Evolutionary conservation across 805 yeast genomes (phyloP).

Genomic region (Lachancea meyersii): DNA sequence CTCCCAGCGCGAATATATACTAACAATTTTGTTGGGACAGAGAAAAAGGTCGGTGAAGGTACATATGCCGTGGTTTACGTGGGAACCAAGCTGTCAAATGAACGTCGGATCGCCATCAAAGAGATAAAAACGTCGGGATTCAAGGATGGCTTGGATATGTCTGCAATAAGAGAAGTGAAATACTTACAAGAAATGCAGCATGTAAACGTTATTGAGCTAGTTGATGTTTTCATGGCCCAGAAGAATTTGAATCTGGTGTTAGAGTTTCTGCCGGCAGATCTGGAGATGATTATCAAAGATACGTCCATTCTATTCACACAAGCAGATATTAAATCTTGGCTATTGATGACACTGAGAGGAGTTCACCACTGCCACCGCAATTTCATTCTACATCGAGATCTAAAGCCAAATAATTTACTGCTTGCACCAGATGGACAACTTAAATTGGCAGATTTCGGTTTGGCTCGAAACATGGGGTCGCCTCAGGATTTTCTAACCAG

Average conservation of each 20-base stretch:
- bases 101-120: conserved; percentile 77
- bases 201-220: conserved; percentile 74
- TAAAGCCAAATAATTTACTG: conserved; percentile 86
- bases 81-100: conserved; percentile 48
- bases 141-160: conserved; percentile 96
- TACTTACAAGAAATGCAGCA: conserved; percentile 77
- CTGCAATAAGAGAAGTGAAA: conserved; percentile 90
- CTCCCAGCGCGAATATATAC: not conserved
- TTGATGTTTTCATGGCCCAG: conserved; percentile 75
- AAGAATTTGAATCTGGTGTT: conserved; percentile 73
- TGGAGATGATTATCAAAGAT: conserved; percentile 85
- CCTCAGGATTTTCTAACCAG: conserved; percentile 77
- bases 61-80: conserved; percentile 95
- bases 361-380: conserved; percentile 93
- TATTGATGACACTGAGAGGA: conserved; percentile 90
- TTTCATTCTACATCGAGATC: conserved; percentile 83
- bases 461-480: conserved; percentile 78
- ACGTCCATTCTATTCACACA: conserved; percentile 67
- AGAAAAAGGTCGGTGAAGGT: conserved; percentile 95
- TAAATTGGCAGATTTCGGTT: conserved; percentile 95
- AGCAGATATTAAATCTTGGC: conserved; percentile 88
- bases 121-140: conserved; percentile 92
- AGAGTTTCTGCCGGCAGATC: conserved; percentile 87
- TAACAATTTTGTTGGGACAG: conserved; percentile 28
- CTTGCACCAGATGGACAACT: conserved; percentile 82